Conservation (phyloP, 2,329 filamentous ascomycete species). For the Botryotinia globosa region DNA sequence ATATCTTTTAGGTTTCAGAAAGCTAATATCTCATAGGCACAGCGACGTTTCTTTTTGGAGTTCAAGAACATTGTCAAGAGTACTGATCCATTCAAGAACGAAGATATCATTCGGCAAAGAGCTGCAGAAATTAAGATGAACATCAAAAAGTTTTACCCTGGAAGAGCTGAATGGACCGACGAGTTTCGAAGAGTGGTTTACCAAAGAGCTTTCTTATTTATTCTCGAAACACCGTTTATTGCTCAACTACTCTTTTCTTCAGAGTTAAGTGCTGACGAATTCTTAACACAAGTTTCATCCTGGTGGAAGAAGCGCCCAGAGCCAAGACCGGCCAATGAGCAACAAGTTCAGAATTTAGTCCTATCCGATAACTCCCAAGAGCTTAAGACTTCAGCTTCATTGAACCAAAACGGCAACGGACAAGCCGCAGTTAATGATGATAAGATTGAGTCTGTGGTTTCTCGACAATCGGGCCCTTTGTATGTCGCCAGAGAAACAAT, state of each 20-base stretch:
- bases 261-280: neutral
- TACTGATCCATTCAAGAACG: neutral
- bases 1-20: neutral
- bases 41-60: neutral
- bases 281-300: neutral
- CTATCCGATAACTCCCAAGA: neutral
- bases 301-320: neutral
- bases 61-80: neutral
- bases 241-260: neutral
- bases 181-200: neutral
- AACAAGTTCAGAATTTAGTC: neutral
- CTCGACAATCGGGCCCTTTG: neutral
- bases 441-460: neutral
- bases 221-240: neutral
- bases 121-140: neutral
- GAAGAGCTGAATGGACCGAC: neutral
- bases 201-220: neutral
- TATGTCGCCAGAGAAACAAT: neutral
- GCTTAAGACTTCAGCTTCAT: neutral
- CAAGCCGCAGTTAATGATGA: neutral
- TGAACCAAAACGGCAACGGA: neutral
- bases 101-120: neutral
- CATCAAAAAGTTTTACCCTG: neutral
- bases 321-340: neutral
- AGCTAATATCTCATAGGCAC: slow-evolving; percentile 3